Base-by-base conservation (phyloP, 805 yeast species). In the Middelhovenomyces tepae region DNA sequence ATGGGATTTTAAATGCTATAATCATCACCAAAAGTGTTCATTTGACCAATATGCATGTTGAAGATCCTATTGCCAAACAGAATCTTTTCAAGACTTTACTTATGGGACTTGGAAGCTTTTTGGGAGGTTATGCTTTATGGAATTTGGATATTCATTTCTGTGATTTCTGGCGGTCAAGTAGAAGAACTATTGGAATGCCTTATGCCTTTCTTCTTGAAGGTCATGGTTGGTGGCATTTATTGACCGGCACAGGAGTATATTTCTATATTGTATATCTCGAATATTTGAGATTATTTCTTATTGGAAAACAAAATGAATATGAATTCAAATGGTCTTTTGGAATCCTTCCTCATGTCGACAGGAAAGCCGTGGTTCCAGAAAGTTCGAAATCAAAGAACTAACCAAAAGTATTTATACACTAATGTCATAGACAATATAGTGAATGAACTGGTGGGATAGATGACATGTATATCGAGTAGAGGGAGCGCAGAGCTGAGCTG, bases 161-260 rank as follows among this genome's bases (percentile, higher is more conserved):
- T 54, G 45, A 61, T 10, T 54, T 56, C 16, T 76, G 83, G 56
- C 67, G 75, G 24, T 39, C 56, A 5, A 49, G 72, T 10, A 70
- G 95, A 54, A 69, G 91, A 38, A 45, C 59, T 3, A 54, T 75
- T 9, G 94, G 96, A 3, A 69, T 80, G 60, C 96, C 96, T 2
- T 70, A 78, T 34, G 97, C 97, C 1, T 70, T 85, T 40, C 44
- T 89, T 3, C 63, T 89, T 22, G 97, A 89, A 56, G 80, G 94
- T 18, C 97, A 89, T 50, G 95, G 94, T 16, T 89, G 96, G 96
- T 89, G 97, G 97, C 97, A 89, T 53, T 60, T 57, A 27, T 42
- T 54, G 29, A 57, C 60, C 25, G 94, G 94, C 1, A 62, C 75
- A 14, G 95, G 96, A 2, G 91, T 89, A 7, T 89, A 89, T 56